Evolutionary conservation across 768 basidiomycete species (phyloP), one percentile per base, ranked within the genome.

Genomic region (Calvatia gigantea): DNA sequence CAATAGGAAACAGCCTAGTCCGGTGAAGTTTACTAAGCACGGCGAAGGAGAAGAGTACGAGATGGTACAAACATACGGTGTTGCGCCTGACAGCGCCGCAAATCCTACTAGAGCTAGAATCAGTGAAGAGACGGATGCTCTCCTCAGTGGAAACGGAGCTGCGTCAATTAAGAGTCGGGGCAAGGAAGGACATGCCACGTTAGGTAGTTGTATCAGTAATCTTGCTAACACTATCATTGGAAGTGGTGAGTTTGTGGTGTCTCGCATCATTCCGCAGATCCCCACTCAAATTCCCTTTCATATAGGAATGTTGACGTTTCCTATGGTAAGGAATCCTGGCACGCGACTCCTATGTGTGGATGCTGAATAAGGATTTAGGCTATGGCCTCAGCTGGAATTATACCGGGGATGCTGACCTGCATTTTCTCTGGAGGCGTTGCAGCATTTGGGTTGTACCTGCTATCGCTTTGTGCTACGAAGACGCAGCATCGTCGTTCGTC

Each of bases 201-300:
- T 93, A 25, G 60, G 75, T 17, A 89, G 88, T 60, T 85, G 83
- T 47, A 77, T 91, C 49, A 86, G 89, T 61, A 94, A 94, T 65
- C 73, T 97, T 39, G 75, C 85, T 23, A 97, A 97, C 62, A 97
- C 94, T 0, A 93, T 95, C 63, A 87, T 97, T 61, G 94, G 94
- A 12, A 95, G 89, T 52, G 92, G 92, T 85, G 68, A 63, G 80
- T 78, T 27, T 52, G 53, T 14, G 14, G 39, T 37, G 21, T 50
- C 6, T 65, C 63, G 21, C 23, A 17, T 31, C 33, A 25, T 25
- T 19, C 19, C n/a, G 33, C 27, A 31, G 25, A 21, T 31, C 42
- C 44, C n/a, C 12, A 42, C 50, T 60, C 28, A 35, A 46, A 47
- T 32, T 27, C 23, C 35, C 11, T 23, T 60, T n/a, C n/a, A n/a